phyloP scores from a whole-genome alignment of 208 protist species.

The Chromosphaera perkinsii region DNA sequence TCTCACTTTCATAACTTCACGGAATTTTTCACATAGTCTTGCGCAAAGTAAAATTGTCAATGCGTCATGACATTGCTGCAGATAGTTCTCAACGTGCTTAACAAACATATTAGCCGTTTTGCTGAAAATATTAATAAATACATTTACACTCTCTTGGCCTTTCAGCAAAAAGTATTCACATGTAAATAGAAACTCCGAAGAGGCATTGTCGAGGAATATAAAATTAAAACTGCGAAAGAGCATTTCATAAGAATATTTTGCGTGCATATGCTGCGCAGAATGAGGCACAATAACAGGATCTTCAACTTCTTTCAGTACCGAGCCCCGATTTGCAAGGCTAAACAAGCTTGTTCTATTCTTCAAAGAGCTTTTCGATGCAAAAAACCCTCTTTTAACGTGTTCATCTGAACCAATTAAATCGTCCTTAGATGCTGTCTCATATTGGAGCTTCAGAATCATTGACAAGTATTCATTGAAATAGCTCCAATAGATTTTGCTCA shows the following conservation, averaged over 20 bases:
- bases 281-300: slow-evolving; percentile 23
- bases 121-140: no score
- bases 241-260: slow-evolving; percentile 1
- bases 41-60: no score
- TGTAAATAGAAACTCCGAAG: slow-evolving; percentile 22
- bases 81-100: no score
- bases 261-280: slow-evolving; percentile 3
- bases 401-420: slow-evolving; percentile 25
- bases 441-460: neutral
- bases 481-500: slow-evolving; percentile 30
- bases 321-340: slow-evolving; percentile 18
- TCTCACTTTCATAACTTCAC: no score
- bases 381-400: slow-evolving; percentile 17
- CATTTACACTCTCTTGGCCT: no score
- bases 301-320: slow-evolving; percentile 17
- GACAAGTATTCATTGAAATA: slow-evolving; percentile 30
- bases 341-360: slow-evolving; percentile 18
- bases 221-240: slow-evolving; percentile 24
- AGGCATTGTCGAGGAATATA: slow-evolving; percentile 20
- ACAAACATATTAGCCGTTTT: no score
- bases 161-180: slow-evolving; percentile 2
- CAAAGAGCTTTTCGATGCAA: slow-evolving; percentile 7
- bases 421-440: slow-evolving; percentile 30
- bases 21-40: no score
- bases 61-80: no score